Evolutionary conservation across 768 basidiomycete species (phyloP).

Genomic region (Lactifluus volemus): DNA sequence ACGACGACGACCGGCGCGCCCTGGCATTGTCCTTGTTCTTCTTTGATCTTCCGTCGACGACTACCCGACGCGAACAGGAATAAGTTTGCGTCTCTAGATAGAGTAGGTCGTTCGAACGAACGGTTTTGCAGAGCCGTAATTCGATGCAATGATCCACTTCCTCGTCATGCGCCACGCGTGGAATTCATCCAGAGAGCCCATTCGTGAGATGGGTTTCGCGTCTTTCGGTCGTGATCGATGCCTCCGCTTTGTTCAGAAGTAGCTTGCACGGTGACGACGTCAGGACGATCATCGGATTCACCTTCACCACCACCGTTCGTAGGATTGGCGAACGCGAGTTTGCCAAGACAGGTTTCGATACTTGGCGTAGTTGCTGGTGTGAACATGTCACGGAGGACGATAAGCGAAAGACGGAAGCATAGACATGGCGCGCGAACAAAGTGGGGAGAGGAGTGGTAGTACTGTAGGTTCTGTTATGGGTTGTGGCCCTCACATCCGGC

Average conservation of each 20-base stretch:
- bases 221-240: neutral
- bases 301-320: no score
- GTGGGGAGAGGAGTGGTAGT: neutral
- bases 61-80: neutral
- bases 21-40: neutral
- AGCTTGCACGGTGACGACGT: neutral
- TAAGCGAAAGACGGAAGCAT: neutral
- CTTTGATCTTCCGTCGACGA: neutral
- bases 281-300: neutral
- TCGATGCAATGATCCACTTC: constrained; percentile 1
- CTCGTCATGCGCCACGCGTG: neutral
- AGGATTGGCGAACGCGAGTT: neutral
- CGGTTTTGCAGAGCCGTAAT: neutral
- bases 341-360: neutral
- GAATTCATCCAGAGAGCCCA: neutral
- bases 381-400: neutral
- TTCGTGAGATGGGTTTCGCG: neutral
- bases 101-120: neutral
- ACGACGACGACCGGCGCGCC: neutral
- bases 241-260: neutral
- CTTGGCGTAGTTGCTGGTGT: neutral
- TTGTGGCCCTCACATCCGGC: neutral
- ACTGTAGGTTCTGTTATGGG: neutral
- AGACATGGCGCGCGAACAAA: neutral
- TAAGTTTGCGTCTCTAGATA: neutral